Evolutionary conservation across 2,329 filamentous ascomycete species (phyloP), one percentile per base, ranked within the genome.

Genomic region (Rhynchosporium secalis): DNA sequence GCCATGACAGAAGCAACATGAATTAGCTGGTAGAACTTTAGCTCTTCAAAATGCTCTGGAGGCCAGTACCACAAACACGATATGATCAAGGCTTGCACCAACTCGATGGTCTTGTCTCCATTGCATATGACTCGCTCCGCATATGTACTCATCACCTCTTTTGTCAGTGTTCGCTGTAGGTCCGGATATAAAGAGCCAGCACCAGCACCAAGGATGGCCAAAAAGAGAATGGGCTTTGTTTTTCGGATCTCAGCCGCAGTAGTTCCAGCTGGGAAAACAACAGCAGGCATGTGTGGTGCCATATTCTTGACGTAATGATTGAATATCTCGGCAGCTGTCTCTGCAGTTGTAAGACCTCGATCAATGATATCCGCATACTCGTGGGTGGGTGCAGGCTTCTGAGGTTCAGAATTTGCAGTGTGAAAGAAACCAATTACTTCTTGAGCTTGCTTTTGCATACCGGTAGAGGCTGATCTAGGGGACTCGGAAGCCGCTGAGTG

Each of bases 181-280:
- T 71, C 65, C 69, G 73, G 73, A 28, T 81, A 79, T 26, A 79
- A 78, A 9, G 83, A 84, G 4, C 86, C 82, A 4, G 87, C 83
- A 8, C 84, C 86, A 0, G 87, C 83, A 65, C 69, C 70, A 75
- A 92, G 83, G 69, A 92, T 79, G 36, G 89, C 81, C n/a, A 90
- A 79, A 70, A 92, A 92, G 8, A 92, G 78, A 2, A 84, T 79
- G 1, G 89, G 89, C 71, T 84, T 87, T 1, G 79, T 76, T 66
- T 78, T 77, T 54, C 86, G 81, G 58, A 89, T 74, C 61, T 86
- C 81, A 10, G 78, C 77, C 4, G 80, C 81, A 2, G 83, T 83
- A 49, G 79, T 82, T 47, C 77, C 78, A 0, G 79, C 71, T 1
- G 84, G 79, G 62, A 90, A 86, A 31, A 88, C 78, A 20, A 90